Percentiles rank a stretch among this genome's conserved stretches.
Conservation (phyloP, 2,329 filamentous ascomycete species). For the Xylariaceae sp. region DNA sequence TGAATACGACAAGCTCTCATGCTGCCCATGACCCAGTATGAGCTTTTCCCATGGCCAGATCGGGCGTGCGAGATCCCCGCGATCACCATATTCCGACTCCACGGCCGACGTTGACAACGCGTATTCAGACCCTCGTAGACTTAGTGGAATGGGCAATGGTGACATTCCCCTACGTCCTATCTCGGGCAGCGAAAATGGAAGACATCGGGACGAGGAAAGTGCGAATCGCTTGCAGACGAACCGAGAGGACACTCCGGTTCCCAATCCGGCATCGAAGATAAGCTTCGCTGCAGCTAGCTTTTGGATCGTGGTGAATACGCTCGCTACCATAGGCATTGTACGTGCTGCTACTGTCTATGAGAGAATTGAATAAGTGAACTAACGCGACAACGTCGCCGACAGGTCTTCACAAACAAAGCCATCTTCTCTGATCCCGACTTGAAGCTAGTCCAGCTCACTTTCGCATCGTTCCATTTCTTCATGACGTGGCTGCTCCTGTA, state of each 20-base stretch:
- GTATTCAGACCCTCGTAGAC: constrained; percentile 10
- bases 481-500: constrained; percentile 64
- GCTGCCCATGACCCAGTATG: constrained; percentile 19
- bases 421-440: constrained; percentile 64
- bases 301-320: constrained; percentile 61
- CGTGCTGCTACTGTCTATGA: constrained; percentile 21
- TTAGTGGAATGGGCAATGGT: constrained; percentile 35
- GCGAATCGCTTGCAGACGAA: constrained; percentile 40
- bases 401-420: constrained; percentile 70
- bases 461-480: constrained; percentile 67
- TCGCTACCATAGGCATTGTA: constrained; percentile 64
- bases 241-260: constrained; percentile 27
- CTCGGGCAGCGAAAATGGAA: constrained; percentile 35
- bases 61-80: constrained; percentile 25
- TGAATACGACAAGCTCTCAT: constrained; percentile 6
- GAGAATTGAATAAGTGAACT: constrained; percentile 2
- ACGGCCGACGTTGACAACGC: no score
- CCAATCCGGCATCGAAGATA: constrained; percentile 32
- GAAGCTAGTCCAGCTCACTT: constrained; percentile 61
- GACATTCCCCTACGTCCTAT: constrained; percentile 31
- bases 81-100: constrained; percentile 34
- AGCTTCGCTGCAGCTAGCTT: constrained; percentile 41
- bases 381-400: constrained; percentile 11
- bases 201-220: constrained; percentile 37
- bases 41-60: constrained; percentile 19